These are phyloP conservation scores for Breynia disticha DNA, from an alignment of 441 rosid genomes.

Conservation along the genomic window DNA sequence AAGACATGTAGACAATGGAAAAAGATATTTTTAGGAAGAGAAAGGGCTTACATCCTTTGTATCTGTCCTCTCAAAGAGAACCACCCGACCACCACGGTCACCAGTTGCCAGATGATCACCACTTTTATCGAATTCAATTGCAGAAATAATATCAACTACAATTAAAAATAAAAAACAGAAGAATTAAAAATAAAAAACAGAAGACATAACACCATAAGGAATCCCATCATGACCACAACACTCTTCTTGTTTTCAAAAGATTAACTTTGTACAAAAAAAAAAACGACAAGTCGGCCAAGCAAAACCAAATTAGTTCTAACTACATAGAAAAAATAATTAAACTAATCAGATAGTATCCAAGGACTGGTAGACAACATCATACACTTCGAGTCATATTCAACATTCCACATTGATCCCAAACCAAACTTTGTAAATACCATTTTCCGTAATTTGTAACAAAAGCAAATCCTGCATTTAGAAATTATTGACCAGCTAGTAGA, in stretches of 20 bases:
- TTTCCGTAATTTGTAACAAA: no score
- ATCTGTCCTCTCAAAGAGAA: constrained; percentile 70
- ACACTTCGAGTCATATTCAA: no score
- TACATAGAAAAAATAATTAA: no score
- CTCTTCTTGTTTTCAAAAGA: neutral
- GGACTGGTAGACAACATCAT: no score
- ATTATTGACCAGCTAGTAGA: no score
- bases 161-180: no score
- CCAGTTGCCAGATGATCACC: constrained; percentile 85
- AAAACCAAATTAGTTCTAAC: no score
- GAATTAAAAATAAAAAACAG: constrained; percentile 29
- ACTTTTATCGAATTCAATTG: constrained; percentile 67
- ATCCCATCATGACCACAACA: constrained; percentile 2
- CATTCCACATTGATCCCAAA: no score
- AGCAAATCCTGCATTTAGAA: no score
- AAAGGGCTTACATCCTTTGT: constrained; percentile 38
- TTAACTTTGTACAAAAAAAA: neutral
- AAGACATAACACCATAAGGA: constrained; percentile 9
- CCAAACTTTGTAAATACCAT: no score
- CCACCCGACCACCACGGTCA: constrained; percentile 86
- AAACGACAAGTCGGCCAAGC: neutral
- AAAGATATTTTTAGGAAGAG: constrained; percentile 2
- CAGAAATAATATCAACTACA: constrained; percentile 82
- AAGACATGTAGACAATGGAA: neutral
- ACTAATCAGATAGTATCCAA: no score